A percentile compares a stretch with the other conserved stretches of the same genome.
Evolutionary conservation across 2,329 filamentous ascomycete genomes (phyloP).

Genomic region (Talaromyces sp.): DNA sequence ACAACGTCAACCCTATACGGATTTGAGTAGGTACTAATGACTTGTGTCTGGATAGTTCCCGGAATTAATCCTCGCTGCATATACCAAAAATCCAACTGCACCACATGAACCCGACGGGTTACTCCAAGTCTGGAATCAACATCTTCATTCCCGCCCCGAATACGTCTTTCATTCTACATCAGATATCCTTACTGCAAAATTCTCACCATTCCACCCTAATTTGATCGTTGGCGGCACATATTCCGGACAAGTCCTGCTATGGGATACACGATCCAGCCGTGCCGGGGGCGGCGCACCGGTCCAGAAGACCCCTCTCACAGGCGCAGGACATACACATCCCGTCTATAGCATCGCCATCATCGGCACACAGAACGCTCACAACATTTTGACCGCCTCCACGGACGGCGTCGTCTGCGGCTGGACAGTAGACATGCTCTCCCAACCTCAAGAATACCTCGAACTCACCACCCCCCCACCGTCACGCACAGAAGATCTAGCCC

Average conservation of each 20-base stretch:
- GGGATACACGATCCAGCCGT: slow-evolving; percentile 89
- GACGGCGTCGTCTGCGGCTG: slow-evolving; percentile 96
- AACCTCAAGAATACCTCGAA: slow-evolving; percentile 90
- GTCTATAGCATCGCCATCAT: slow-evolving; percentile 95
- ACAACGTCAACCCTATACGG: too few species aligned
- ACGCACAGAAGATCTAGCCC: slow-evolving; percentile 90
- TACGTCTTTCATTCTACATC: slow-evolving; percentile 96
- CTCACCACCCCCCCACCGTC: slow-evolving; percentile 78
- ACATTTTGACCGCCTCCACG: slow-evolving; percentile 94
- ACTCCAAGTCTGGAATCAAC: slow-evolving; percentile 94
- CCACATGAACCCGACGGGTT: slow-evolving; percentile 91
- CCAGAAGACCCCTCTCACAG: slow-evolving; percentile 92
- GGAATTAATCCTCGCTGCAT: slow-evolving; percentile 86
- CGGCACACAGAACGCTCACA: slow-evolving; percentile 97
- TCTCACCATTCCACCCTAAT: slow-evolving; percentile 97
- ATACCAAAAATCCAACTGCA: slow-evolving; percentile 94
- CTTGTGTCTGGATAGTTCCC: slow-evolving; percentile 55
- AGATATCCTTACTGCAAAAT: slow-evolving; percentile 90
- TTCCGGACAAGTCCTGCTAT: slow-evolving; percentile 90
- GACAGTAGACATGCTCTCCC: slow-evolving; percentile 96
- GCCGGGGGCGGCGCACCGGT: slow-evolving; percentile 64
- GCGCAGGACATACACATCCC: slow-evolving; percentile 91
- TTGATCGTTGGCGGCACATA: slow-evolving; percentile 94
- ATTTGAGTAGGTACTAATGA: neutral
- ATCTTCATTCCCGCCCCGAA: slow-evolving; percentile 89